These are phyloP conservation scores for Sphagnum contortum DNA, from an alignment of 225 moss, liverwort and hornwort species.

Conservation along the genomic window DNA sequence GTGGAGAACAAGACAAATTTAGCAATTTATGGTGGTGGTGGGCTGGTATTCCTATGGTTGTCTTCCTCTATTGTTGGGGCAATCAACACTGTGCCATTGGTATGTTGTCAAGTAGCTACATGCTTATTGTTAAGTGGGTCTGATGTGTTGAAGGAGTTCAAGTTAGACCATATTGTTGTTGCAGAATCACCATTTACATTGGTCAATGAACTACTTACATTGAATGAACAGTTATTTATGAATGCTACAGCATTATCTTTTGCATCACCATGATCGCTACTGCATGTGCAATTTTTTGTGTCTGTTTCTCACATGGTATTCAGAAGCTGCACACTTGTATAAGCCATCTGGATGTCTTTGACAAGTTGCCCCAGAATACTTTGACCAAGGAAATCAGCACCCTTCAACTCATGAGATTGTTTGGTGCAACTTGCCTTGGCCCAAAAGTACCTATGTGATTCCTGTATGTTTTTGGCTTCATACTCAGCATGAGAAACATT, in stretches of 20 bases:
- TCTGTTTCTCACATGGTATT: too few species aligned
- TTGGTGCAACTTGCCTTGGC: too few species aligned
- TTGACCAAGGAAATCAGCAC: too few species aligned
- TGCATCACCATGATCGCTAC: not conserved
- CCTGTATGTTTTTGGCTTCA: too few species aligned
- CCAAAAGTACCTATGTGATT: too few species aligned
- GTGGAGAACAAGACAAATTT: constrained; percentile 46
- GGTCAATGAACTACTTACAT: not conserved
- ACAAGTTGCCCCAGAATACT: too few species aligned
- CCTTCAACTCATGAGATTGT: too few species aligned
- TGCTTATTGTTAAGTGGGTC: not conserved
- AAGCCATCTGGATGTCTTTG: too few species aligned
- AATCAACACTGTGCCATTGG: constrained; percentile 46
- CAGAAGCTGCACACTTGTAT: too few species aligned
- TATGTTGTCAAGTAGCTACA: constrained; percentile 3
- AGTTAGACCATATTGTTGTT: not conserved
- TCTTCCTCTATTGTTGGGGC: constrained; percentile 50
- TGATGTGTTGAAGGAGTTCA: not conserved
- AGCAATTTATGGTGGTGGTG: constrained; percentile 45
- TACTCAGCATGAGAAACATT: too few species aligned
- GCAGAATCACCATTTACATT: not conserved
- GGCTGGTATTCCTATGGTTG: constrained; percentile 41
- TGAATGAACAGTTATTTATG: not conserved
- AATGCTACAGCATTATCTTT: not conserved
- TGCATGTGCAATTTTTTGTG: too few species aligned